Base-by-base conservation (phyloP, 2,329 filamentous ascomycete species). In the Pseudogymnoascus sp. region DNA sequence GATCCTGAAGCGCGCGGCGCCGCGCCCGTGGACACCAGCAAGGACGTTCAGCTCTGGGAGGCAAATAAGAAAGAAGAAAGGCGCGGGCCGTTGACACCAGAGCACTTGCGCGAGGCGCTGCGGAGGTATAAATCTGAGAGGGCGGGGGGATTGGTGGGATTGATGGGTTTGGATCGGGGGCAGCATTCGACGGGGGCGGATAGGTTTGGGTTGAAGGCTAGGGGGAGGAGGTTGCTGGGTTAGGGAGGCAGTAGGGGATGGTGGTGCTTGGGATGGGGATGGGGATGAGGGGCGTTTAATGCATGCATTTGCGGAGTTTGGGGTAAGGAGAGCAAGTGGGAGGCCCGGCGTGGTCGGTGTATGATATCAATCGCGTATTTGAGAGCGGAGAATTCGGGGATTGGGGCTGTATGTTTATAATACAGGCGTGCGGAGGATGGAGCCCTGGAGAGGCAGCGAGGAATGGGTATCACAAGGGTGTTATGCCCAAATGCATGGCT, bases 91-190 rank as follows among this genome's bases (percentile, higher is more conserved):
- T 73, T 93, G 57, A 83, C 87, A 25, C 88, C 90, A 0, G 90
- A 92, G 66, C 90, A 93, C 74, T 75, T 93, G 54, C 80, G 89
- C 19, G 90, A 93, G 74, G 89, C 90, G 4, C 79, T 89, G 73
- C 80, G 89, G 64, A 80, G 89, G 60, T 90, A 90, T 74, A 88
- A 84, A 72, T 74, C 81, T 51, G 79, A 83, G 23, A 78, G 83
- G 3, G 87, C 88, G 70, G 86, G 87, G 36, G 85, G 85, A 0
- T 57, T 70, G 80, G 68, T 85, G 3, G 85, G 85, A 3, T 80
- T 84, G 68, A 78, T 86, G 67, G 79, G 82, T 68, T 73, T 86
- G 13, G 88, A 84, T 83, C 83, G 87, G 68, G 77, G 80, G 16
- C 85, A 88, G 71, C 82, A 85, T 63, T 77, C 78, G 41, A 85